These are phyloP conservation scores for Paspalum vaginatum DNA, from an alignment of 176 grass and related monocot species.

Conservation along the genomic window DNA sequence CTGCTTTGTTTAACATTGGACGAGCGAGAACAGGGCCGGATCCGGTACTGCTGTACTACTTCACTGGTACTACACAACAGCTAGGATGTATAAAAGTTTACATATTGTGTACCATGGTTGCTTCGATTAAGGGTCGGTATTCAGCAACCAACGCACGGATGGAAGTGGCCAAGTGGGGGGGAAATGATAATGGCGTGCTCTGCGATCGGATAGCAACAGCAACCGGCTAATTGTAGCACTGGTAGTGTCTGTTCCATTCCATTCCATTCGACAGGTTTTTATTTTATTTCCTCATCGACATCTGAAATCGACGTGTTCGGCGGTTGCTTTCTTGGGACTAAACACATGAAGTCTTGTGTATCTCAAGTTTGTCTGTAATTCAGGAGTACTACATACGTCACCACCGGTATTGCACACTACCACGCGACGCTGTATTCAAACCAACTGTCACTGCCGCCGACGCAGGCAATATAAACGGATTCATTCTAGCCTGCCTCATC, in stretches of 20 bases:
- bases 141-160: not conserved
- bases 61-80: too few relatives aligned
- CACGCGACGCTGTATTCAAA: not conserved
- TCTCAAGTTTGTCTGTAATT: not conserved
- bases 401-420: not conserved
- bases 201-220: not conserved
- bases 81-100: too few relatives aligned
- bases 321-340: not conserved
- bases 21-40: not conserved
- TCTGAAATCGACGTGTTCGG: not conserved
- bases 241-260: too few relatives aligned
- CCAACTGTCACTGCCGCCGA: not conserved
- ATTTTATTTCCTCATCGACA: not conserved
- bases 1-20: not conserved
- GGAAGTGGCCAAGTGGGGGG: not conserved
- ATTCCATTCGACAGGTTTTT: too few relatives aligned
- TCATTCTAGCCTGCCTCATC: not conserved
- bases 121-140: too few relatives aligned
- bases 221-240: slow-evolving; percentile 16
- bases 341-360: not conserved
- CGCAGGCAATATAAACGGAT: not conserved
- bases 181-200: not conserved
- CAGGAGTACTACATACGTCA: not conserved
- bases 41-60: not conserved
- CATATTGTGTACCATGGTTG: not conserved